Percentiles rank a stretch among this genome's conserved stretches.
phyloP scores from a whole-genome alignment of 2,329 filamentous ascomycete species.

The Claviceps africana region DNA sequence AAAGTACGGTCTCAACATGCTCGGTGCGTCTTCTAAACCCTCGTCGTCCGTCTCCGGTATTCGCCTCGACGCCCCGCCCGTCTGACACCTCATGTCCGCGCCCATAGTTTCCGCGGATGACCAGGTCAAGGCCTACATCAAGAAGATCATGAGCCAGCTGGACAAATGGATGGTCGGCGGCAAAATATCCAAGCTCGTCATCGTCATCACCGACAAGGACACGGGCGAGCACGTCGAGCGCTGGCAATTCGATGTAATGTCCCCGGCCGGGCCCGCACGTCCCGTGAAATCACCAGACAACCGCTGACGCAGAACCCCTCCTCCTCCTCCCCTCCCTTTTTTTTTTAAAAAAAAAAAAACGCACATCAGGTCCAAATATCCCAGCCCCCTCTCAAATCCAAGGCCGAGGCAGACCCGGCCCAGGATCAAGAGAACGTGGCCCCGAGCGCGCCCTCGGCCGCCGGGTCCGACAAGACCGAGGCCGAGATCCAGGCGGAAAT shows the following conservation, averaged over 20 bases:
- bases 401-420: conserved; percentile 27
- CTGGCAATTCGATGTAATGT: conserved; percentile 86
- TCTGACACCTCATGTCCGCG: too few species aligned
- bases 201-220: conserved; percentile 94
- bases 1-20: conserved; percentile 98
- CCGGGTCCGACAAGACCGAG: conserved; percentile 65
- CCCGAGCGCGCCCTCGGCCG: conserved; percentile 9
- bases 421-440: conserved; percentile 59
- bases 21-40: conserved; percentile 47
- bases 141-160: conserved; percentile 96
- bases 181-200: conserved; percentile 93
- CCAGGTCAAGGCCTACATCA: conserved; percentile 98
- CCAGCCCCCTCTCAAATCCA: conserved; percentile 18
- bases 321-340: too few species aligned
- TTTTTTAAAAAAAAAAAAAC: background rate
- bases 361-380: conserved; percentile 13
- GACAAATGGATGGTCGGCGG: conserved; percentile 96
- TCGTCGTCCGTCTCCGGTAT: too few species aligned
- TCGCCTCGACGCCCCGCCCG: too few species aligned
- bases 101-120: conserved; percentile 73
- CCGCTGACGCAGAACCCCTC: conserved; percentile 5
- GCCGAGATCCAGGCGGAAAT: conserved; percentile 91
- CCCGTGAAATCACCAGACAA: background rate
- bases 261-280: background rate
- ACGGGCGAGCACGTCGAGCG: conserved; percentile 91